These are phyloP conservation scores for Salvia miltiorrhiza DNA, from an alignment of 257 asterid species.

Conservation along the genomic window DNA sequence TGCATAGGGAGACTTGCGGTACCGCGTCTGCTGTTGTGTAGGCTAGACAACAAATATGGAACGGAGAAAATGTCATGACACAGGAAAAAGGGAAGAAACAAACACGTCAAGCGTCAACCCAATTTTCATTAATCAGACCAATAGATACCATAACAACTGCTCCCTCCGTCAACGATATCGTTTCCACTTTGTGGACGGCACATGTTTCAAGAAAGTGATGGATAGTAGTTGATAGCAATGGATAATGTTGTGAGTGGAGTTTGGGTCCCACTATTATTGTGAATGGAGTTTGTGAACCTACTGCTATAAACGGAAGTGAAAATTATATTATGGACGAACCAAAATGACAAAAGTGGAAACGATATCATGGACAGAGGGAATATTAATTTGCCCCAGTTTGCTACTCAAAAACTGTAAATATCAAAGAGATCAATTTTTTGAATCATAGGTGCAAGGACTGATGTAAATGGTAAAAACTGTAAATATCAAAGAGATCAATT, in stretches of 20 bases:
- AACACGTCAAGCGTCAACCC: background rate
- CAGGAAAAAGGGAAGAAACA: background rate
- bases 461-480: background rate
- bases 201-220: no score
- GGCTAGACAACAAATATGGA: slow-evolving; percentile 48
- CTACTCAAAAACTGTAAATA: background rate
- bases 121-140: background rate
- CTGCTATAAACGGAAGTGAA: no score
- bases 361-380: no score
- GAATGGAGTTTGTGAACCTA: no score
- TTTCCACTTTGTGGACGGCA: no score
- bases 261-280: no score
- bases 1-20: slow-evolving; percentile 87
- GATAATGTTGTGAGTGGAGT: no score
- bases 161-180: no score
- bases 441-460: background rate
- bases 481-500: background rate
- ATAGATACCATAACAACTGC: background rate
- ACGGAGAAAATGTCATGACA: slow-evolving; percentile 22
- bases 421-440: background rate
- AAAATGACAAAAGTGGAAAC: no score
- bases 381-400: background rate
- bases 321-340: no score
- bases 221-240: no score
- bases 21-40: slow-evolving; percentile 91